Base-by-base conservation (phyloP, 2,329 filamentous ascomycete species). In the Ascochyta rabiei region DNA sequence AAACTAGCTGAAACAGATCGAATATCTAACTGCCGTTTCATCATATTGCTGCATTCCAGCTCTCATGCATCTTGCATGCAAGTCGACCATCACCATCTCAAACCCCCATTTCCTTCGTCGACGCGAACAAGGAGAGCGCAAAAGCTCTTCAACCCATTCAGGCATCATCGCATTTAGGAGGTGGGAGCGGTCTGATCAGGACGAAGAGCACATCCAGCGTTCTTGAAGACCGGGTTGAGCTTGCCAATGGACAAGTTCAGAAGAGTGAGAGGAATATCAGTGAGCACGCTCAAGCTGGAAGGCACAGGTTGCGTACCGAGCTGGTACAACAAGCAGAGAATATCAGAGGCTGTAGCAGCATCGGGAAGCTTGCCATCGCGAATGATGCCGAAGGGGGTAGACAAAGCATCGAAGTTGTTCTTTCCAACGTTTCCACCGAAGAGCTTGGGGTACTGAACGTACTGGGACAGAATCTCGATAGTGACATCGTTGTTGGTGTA, bases 321-420 rank as follows among this genome's bases (percentile, higher is more conserved):
- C 61, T 79, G 76, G 58, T 80, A 81, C n/a, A 80, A 53, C 59
- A 80, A 59, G 55, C 79, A 81, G 8, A 68, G 28, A 1, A 75
- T 57, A 26, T 72, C 69, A 3, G 51, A 53, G 1, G 68, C 51
- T 7, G 59, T 68, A 9, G 71, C 61, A 28, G 49, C 56, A 23
- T 63, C 56, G 5, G 61, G 55, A 12, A 79, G 56, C 39, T 69
- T 75, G 12, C 78, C 77, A 44, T 79, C 66, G 56, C 67, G 35
- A 52, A 80, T 79, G 16, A 68, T 59, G 13, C 70, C 71, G 43
- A 76, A 79, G 2, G 66, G 54, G 3, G 61, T 60, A 47, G 70
- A 71, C 33, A 79, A 50, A 2, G 65, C 63, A 46, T 77, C 59
- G 56, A 79, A 79, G 46, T 68, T 67, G 21, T 73, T 72, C 23